Evolutionary conservation across 2,329 filamentous ascomycete genomes (phyloP).

Genomic region (Ceratocystis variospora): DNA sequence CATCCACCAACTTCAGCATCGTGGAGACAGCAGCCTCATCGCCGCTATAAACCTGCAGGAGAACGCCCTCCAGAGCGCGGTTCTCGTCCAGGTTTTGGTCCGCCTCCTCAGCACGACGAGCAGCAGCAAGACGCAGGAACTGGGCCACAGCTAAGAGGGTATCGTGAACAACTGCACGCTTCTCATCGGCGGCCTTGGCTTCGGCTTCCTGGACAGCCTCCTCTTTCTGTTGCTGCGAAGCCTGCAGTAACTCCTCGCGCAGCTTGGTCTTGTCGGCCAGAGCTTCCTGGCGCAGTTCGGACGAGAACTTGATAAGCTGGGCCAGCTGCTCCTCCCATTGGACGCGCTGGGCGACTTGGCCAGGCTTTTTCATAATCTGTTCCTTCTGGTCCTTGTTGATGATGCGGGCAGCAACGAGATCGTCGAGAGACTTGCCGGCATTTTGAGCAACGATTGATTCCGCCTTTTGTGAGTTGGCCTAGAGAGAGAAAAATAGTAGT

Average conservation of each 20-base stretch:
- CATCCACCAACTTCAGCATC: slow-evolving; percentile 65
- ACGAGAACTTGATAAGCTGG: slow-evolving; percentile 62
- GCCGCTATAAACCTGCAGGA: slow-evolving; percentile 66
- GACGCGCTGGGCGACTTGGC: slow-evolving; percentile 51
- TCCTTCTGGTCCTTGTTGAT: slow-evolving; percentile 73
- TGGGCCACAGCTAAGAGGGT: slow-evolving; percentile 60
- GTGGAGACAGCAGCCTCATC: slow-evolving; percentile 60
- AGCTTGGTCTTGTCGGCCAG: slow-evolving; percentile 45
- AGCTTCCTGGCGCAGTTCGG: slow-evolving; percentile 52
- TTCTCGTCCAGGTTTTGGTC: slow-evolving; percentile 56
- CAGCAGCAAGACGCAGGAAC: slow-evolving; percentile 66
- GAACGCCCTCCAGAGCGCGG: slow-evolving; percentile 65
- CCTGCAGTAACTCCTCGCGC: slow-evolving; percentile 42
- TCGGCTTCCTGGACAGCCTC: slow-evolving; percentile 39
- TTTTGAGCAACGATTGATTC: slow-evolving; percentile 56
- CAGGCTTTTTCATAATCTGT: slow-evolving; percentile 63
- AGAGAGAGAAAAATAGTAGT: background rate
- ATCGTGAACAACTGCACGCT: slow-evolving; percentile 36
- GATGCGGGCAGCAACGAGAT: slow-evolving; percentile 55
- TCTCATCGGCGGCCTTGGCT: slow-evolving; percentile 30
- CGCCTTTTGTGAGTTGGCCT: slow-evolving; percentile 60
- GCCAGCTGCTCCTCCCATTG: slow-evolving; percentile 61
- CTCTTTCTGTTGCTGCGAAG: slow-evolving; percentile 40
- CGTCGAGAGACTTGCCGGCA: slow-evolving; percentile 55
- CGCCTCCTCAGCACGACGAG: slow-evolving; percentile 56